Conservation (phyloP, 331 rosid species). For the Rhamnella rubrinervis region DNA sequence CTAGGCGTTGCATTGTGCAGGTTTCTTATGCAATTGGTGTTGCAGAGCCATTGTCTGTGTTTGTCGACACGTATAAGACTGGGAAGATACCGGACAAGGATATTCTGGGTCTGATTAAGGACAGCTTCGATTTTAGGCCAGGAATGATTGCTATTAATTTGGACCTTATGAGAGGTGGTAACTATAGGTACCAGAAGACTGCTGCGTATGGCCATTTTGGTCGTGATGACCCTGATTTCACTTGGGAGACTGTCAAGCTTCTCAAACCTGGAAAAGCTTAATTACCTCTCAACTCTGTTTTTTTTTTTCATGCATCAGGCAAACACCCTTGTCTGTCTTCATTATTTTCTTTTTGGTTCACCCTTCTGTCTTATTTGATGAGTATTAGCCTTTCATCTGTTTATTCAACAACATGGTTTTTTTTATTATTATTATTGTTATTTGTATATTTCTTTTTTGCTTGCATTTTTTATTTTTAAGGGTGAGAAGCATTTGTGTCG, state of each 20-base stretch:
- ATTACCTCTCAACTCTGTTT: not conserved
- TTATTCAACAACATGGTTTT: too few species aligned
- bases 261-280: not conserved
- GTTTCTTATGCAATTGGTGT: conserved; percentile 4
- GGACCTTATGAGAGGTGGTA: not conserved
- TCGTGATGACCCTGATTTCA: not conserved
- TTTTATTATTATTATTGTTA: too few species aligned
- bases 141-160: conserved; percentile 1
- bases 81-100: not conserved
- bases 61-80: not conserved
- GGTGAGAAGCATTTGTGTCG: too few species aligned
- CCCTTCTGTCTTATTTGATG: too few species aligned
- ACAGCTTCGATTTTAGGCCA: not conserved
- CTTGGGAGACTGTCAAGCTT: conserved; percentile 1
- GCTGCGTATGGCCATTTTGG: not conserved
- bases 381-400: too few species aligned
- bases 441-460: too few species aligned
- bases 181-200: not conserved
- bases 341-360: too few species aligned
- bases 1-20: not conserved
- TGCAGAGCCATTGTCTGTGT: not conserved
- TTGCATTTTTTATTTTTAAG: too few species aligned
- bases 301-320: not conserved
- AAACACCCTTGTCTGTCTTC: too few species aligned
- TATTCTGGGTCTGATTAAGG: not conserved